Base-by-base conservation (phyloP, 75 land plant species). In the Azolla pinnata region DNA sequence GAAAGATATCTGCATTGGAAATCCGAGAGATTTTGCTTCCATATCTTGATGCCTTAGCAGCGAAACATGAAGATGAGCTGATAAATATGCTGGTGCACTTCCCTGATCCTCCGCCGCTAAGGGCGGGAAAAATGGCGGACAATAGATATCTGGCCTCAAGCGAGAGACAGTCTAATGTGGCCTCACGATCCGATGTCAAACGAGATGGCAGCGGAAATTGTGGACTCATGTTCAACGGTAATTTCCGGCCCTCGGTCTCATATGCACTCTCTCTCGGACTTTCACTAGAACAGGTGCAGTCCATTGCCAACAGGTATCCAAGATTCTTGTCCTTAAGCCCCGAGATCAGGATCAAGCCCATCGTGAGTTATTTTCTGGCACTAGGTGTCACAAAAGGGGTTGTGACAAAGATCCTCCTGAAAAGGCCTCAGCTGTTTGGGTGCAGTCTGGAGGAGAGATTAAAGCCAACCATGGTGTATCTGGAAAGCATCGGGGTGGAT, bases 401-500 rank as follows among this genome's bases (percentile, higher is more conserved):
- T 18, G 73, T 87, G n/a, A 80, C 75, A 21, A 71, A 44, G 14
- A 87, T 87, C 52, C 51, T 87, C 10, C 28, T 53, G 34, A 83
- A 76, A 67, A 68, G 87, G 60, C 92, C 87, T 54, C 92, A 84
- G 35, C 56, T 87, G 26, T 87, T 86, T 70, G 88, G 87, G 7
- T 71, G 83, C 29, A 87, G 84, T 38, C 66, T 84, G 19, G 69
- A 74, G 2, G 84, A 79, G 35, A 83, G 83, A 47, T 42, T 87
- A 7, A 80, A 63, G 56, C 87, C 91, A 2, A 83, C 77, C 18
- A 81, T 81, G 76, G 47, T 38, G 18, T 81, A 68, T 49, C 62
- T 87, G 38, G 81, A 83, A 63, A 60, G 54, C 47, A 53, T 80
- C 33, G 91, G 91, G 1, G 79, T 87, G 27, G 81, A 88, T 34